Evolutionary conservation across 345 rosid species (phyloP).

Genomic region (Pistacia vera): DNA sequence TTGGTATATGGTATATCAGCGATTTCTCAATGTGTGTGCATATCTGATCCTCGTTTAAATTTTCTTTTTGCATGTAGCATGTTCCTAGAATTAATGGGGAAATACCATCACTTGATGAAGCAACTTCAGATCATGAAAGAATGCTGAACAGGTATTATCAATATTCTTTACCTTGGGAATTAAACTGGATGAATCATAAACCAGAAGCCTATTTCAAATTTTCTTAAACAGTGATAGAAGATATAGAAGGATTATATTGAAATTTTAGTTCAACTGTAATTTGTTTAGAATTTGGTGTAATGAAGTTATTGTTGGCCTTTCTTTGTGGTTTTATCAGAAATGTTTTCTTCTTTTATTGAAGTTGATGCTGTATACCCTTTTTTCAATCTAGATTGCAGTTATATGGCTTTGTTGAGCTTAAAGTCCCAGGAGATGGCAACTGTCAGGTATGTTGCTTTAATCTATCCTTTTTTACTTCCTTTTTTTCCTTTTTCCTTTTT

Average conservation of each 20-base stretch:
- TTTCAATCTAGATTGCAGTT: conserved; percentile 48
- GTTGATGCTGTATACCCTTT: background rate
- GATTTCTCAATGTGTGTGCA: too few species aligned
- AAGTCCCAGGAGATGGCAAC: conserved; percentile 84
- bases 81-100: conserved; percentile 93
- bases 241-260: conserved; percentile 3
- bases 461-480: background rate
- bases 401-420: conserved; percentile 54
- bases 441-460: conserved; percentile 57
- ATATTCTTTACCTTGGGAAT: background rate
- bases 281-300: background rate
- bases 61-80: conserved; percentile 50
- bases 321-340: background rate
- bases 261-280: background rate
- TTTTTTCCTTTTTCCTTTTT: too few species aligned
- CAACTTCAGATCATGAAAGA: conserved; percentile 92
- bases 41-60: conserved; percentile 5
- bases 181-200: conserved; percentile 10
- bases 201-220: background rate
- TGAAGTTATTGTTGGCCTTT: background rate
- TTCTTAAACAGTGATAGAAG: conserved; percentile 4
- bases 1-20: too few species aligned
- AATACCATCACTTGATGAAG: conserved; percentile 93
- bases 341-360: background rate
- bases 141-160: conserved; percentile 64